These are phyloP conservation scores for Lipomyces orientalis DNA, from an alignment of 805 yeast species.

Conservation along the genomic window DNA sequence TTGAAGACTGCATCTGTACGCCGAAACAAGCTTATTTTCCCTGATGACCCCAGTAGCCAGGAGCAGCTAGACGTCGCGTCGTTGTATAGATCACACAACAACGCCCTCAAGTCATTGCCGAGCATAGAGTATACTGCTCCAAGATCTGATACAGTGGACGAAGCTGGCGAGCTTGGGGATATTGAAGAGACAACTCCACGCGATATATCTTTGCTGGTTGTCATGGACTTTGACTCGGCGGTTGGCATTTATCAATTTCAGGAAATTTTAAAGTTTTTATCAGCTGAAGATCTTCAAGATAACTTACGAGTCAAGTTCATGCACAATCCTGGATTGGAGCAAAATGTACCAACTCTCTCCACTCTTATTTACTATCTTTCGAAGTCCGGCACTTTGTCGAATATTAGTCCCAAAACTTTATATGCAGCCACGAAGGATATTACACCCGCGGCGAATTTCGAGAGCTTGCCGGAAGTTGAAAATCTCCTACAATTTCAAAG, in stretches of 20 bases:
- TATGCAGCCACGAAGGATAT: slow-evolving; percentile 11
- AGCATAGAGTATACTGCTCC: slow-evolving; percentile 13
- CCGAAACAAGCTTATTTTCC: slow-evolving; percentile 59
- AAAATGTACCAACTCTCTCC: slow-evolving; percentile 25
- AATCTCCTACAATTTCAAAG: background rate
- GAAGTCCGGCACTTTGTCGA: slow-evolving; percentile 7
- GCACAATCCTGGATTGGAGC: slow-evolving; percentile 31
- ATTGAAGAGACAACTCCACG: slow-evolving; percentile 10
- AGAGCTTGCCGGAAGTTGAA: slow-evolving; percentile 26
- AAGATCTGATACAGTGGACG: background rate
- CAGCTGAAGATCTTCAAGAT: background rate
- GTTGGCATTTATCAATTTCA: slow-evolving; percentile 22
- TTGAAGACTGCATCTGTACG: slow-evolving; percentile 50
- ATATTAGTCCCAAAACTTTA: slow-evolving; percentile 17
- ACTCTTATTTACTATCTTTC: slow-evolving; percentile 28
- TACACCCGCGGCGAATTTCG: slow-evolving; percentile 20
- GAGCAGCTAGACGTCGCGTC: slow-evolving; percentile 43
- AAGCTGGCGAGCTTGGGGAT: slow-evolving; percentile 5
- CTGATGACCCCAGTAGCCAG: slow-evolving; percentile 50
- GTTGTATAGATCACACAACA: slow-evolving; percentile 8
- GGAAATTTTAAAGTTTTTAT: slow-evolving; percentile 18
- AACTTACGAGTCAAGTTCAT: slow-evolving; percentile 21
- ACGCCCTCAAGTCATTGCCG: slow-evolving; percentile 27
- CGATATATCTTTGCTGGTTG: slow-evolving; percentile 23
- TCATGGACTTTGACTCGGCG: slow-evolving; percentile 31